Percentiles rank a stretch among this genome's conserved stretches.
phyloP scores from a whole-genome alignment of 768 basidiomycete genomes.

The Trametes sanguinea region DNA sequence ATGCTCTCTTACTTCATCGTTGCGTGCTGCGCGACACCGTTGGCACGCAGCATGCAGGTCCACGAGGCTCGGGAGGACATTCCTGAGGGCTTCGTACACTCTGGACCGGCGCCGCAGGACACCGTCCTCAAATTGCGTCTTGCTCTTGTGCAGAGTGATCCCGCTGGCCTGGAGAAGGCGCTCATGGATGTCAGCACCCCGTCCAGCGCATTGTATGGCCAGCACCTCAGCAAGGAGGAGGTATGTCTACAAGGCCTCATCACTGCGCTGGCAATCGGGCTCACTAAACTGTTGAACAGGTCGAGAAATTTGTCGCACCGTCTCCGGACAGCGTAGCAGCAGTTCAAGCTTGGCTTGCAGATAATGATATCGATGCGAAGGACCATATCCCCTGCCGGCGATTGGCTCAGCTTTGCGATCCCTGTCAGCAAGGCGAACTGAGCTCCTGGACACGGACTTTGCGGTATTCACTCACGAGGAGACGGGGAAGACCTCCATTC shows the following conservation, averaged over 20 bases:
- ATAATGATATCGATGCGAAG: constrained; percentile 33
- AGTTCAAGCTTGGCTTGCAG: constrained; percentile 31
- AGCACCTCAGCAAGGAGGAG: constrained; percentile 41
- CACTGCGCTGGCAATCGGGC: constrained; percentile 5
- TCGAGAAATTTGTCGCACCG: constrained; percentile 32
- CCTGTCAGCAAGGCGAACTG: constrained; percentile 39
- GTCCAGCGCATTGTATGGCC: constrained; percentile 38
- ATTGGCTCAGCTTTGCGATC: constrained; percentile 38
- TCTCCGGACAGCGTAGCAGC: constrained; percentile 29
- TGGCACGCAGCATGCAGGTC: constrained; percentile 30
- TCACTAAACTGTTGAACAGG: constrained; percentile 17
- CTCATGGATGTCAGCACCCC: constrained; percentile 43
- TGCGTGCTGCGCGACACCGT: constrained; percentile 26
- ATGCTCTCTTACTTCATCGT: constrained; percentile 25
- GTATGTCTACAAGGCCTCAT: constrained; percentile 24
- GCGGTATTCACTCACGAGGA: constrained; percentile 35
- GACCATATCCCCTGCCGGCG: constrained; percentile 32
- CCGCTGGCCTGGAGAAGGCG: constrained; percentile 39
- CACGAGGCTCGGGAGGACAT: constrained; percentile 33
- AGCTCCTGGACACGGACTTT: constrained; percentile 39
- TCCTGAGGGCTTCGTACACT: constrained; percentile 34
- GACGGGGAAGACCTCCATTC: constrained; percentile 34
- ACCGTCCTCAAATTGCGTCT: constrained; percentile 40
- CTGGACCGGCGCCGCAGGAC: constrained; percentile 34
- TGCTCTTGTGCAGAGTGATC: constrained; percentile 39